These are phyloP conservation scores for Ceraceosorus bombacis DNA, from an alignment of 1,284 basidiomycete species.

Conservation along the genomic window DNA sequence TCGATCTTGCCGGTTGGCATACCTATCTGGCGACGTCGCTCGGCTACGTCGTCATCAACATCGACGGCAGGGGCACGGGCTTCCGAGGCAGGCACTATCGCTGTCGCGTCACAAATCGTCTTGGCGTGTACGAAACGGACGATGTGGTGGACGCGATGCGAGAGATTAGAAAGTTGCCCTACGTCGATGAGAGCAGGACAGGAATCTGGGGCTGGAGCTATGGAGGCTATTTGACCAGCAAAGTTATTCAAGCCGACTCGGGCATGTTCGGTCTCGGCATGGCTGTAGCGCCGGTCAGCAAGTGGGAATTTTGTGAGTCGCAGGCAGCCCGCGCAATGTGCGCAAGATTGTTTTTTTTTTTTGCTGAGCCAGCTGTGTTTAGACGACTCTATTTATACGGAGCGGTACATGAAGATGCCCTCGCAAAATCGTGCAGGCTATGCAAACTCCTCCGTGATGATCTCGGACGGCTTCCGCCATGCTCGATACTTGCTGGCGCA, in stretches of 20 bases:
- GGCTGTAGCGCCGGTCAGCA: constrained; percentile 61
- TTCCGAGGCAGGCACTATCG: constrained; percentile 73
- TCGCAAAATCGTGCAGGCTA: constrained; percentile 72
- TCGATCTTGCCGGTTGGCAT: constrained; percentile 58
- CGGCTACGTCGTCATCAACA: constrained; percentile 75
- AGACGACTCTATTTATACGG: constrained; percentile 65
- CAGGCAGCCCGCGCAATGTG: too few relatives aligned
- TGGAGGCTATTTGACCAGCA: constrained; percentile 35
- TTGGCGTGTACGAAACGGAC: constrained; percentile 74
- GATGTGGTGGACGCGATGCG: constrained; percentile 78
- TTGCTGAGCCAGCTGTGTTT: neutral
- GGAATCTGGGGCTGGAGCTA: constrained; percentile 58
- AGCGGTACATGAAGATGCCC: constrained; percentile 90
- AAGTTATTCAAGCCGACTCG: constrained; percentile 56
- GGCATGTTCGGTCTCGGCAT: constrained; percentile 81
- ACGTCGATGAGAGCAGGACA: constrained; percentile 71
- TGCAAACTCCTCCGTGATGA: constrained; percentile 70
- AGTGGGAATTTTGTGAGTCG: constrained; percentile 54
- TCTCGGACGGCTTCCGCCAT: constrained; percentile 72
- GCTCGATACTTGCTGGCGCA: constrained; percentile 78
- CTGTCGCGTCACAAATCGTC: constrained; percentile 71
- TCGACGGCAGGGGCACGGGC: constrained; percentile 92
- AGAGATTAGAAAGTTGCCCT: constrained; percentile 54
- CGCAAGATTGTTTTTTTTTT: neutral
- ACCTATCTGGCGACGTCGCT: constrained; percentile 72